These are phyloP conservation scores for Azolla pinnata DNA, from an alignment of 75 land plant species.

Conservation along the genomic window DNA sequence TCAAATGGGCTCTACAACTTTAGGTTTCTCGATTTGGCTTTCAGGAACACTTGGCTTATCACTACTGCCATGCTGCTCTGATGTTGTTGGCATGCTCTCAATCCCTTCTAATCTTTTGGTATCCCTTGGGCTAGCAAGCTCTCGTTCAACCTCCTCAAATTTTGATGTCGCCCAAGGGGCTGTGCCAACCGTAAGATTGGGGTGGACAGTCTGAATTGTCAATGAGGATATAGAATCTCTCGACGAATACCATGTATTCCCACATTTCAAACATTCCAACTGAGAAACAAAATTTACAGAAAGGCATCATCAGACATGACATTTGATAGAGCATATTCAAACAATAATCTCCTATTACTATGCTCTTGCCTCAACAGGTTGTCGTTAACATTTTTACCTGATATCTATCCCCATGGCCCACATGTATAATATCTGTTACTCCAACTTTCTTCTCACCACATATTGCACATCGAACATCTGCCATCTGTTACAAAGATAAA, in stretches of 20 bases:
- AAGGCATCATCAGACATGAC: too few species aligned
- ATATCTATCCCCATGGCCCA: constrained; percentile 75
- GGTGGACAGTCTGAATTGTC: constrained; percentile 43
- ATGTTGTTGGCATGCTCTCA: too few species aligned
- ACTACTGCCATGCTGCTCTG: too few species aligned
- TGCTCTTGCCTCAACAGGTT: background rate
- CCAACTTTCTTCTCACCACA: constrained; percentile 81
- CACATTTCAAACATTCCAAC: constrained; percentile 88
- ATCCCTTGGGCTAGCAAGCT: constrained; percentile 41
- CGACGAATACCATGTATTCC: constrained; percentile 83
- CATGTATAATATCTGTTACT: constrained; percentile 76
- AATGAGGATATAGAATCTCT: constrained; percentile 59
- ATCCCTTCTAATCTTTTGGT: too few species aligned
- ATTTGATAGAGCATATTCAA: too few species aligned
- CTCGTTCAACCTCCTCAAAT: constrained; percentile 75
- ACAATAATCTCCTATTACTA: too few species aligned
- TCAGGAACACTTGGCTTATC: too few species aligned
- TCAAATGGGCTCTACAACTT: too few species aligned
- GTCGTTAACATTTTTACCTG: constrained; percentile 35
- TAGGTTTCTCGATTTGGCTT: too few species aligned
- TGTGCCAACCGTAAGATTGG: constrained; percentile 41
- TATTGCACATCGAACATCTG: constrained; percentile 70
- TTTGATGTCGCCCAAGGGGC: constrained; percentile 87
- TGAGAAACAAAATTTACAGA: constrained; percentile 19
- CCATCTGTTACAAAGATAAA: constrained; percentile 47